These are phyloP conservation scores for Fusarium algeriense DNA, from an alignment of 2,329 filamentous ascomycete species.

Conservation along the genomic window DNA sequence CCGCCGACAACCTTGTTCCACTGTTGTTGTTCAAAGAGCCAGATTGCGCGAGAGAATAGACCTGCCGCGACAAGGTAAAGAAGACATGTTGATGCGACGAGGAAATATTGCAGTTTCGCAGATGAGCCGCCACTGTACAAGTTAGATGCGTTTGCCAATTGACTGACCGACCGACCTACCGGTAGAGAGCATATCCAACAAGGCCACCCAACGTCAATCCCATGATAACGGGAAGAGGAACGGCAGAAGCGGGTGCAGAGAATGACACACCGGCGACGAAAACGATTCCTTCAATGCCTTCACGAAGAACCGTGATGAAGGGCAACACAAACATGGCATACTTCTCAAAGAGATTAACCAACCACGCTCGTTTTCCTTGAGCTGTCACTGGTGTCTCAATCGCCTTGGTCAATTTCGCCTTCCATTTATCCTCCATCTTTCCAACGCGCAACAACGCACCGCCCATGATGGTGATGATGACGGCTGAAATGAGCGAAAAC, in stretches of 20 bases:
- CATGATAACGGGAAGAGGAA: conserved; percentile 81
- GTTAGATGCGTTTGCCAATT: background rate
- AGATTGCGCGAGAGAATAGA: conserved; percentile 81
- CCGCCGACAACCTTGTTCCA: conserved; percentile 76
- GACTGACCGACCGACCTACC: conserved; percentile 63
- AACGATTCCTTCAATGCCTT: conserved; percentile 89
- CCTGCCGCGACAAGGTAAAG: conserved; percentile 87
- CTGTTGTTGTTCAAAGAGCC: conserved; percentile 77
- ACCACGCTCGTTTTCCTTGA: conserved; percentile 56
- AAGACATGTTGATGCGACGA: conserved; percentile 85
- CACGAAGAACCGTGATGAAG: conserved; percentile 86
- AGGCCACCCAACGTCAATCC: conserved; percentile 75
- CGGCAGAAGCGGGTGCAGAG: conserved; percentile 77
- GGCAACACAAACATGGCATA: conserved; percentile 90
- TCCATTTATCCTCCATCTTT: conserved; percentile 90
- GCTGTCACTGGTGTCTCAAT: conserved; percentile 66
- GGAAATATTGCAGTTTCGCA: conserved; percentile 73
- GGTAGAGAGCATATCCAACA: conserved; percentile 82
- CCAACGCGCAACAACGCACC: conserved; percentile 83
- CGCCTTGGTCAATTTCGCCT: conserved; percentile 79
- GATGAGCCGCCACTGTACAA: conserved; percentile 56
- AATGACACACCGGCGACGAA: conserved; percentile 89
- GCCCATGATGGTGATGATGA: conserved; percentile 88
- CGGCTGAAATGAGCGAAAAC: conserved; percentile 79
- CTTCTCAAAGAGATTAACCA: conserved; percentile 78